A percentile compares a stretch with the other conserved stretches of the same genome.
Evolutionary conservation across 2,329 filamentous ascomycete species (phyloP).

Genomic region (Cercospora beticola): DNA sequence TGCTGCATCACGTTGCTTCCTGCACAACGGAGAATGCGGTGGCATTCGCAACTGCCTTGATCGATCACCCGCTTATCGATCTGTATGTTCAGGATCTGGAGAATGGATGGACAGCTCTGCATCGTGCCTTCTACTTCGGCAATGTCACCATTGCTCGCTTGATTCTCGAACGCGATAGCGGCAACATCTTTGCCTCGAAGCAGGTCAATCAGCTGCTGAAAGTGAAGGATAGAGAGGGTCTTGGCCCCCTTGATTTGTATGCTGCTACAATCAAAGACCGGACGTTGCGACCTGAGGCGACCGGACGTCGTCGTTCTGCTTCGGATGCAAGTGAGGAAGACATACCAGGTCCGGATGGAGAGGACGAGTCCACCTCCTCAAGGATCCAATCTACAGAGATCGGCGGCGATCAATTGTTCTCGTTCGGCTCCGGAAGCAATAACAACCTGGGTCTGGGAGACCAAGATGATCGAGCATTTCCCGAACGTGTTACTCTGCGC

Average conservation of each 20-base stretch:
- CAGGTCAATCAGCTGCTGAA: conserved; percentile 78
- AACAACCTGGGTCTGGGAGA: conserved; percentile 91
- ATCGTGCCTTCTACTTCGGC: conserved; percentile 84
- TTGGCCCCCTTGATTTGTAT: conserved; percentile 92
- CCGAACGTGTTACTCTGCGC: conserved; percentile 75
- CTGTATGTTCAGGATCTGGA: conserved; percentile 84
- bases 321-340: conserved; percentile 49
- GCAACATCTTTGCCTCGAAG: conserved; percentile 58
- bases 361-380: background rate
- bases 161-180: conserved; percentile 71
- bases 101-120: conserved; percentile 93
- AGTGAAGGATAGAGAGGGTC: conserved; percentile 91
- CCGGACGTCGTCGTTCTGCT: conserved; percentile 36
- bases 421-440: conserved; percentile 97
- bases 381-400: conserved; percentile 40
- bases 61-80: conserved; percentile 81
- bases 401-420: conserved; percentile 80
- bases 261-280: conserved; percentile 79
- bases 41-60: conserved; percentile 73
- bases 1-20: conserved; percentile 81
- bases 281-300: conserved; percentile 52
- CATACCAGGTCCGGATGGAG: conserved; percentile 51
- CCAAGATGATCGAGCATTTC: conserved; percentile 89
- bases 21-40: conserved; percentile 68
- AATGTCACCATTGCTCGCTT: conserved; percentile 83